These are phyloP conservation scores for Starmera caribaea DNA, from an alignment of 805 yeast species.

Conservation along the genomic window DNA sequence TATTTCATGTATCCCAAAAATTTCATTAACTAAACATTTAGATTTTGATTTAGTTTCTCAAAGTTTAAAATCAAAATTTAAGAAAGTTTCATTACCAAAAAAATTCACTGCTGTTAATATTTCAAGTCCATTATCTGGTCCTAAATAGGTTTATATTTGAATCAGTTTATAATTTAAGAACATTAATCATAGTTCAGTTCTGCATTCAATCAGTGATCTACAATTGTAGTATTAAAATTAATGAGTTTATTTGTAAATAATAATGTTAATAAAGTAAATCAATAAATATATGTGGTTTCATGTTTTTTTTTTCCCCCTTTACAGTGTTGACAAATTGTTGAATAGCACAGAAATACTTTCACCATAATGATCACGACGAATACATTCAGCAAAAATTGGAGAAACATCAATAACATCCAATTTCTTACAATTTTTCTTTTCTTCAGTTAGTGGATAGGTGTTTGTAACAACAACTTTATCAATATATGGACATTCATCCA, in stretches of 20 bases:
- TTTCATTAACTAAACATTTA: slow-evolving; percentile 83
- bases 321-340: slow-evolving; percentile 63
- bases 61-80: slow-evolving; percentile 70
- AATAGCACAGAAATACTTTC: slow-evolving; percentile 90
- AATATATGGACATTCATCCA: slow-evolving; percentile 71
- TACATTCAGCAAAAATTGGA: slow-evolving; percentile 94
- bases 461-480: slow-evolving; percentile 93
- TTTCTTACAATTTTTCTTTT: slow-evolving; percentile 51
- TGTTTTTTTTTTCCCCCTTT: slow-evolving; percentile 1
- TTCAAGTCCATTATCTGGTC: slow-evolving; percentile 44
- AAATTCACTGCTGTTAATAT: slow-evolving; percentile 84
- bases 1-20: slow-evolving; percentile 90
- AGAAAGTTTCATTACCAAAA: slow-evolving; percentile 85
- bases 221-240: too few relatives aligned
- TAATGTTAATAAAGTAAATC: not conserved
- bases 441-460: slow-evolving; percentile 81
- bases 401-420: slow-evolving; percentile 86
- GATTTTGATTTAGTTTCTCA: slow-evolving; percentile 85
- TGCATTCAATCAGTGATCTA: too few relatives aligned
- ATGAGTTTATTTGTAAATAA: slow-evolving; percentile 1
- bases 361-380: slow-evolving; percentile 97
- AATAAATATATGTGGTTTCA: not conserved
- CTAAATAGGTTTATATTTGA: slow-evolving; percentile 5
- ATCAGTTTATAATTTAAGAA: not conserved
- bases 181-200: too few relatives aligned